These are phyloP conservation scores for Xenoacremonium recifei DNA, from an alignment of 2,329 filamentous ascomycete species.

Conservation along the genomic window DNA sequence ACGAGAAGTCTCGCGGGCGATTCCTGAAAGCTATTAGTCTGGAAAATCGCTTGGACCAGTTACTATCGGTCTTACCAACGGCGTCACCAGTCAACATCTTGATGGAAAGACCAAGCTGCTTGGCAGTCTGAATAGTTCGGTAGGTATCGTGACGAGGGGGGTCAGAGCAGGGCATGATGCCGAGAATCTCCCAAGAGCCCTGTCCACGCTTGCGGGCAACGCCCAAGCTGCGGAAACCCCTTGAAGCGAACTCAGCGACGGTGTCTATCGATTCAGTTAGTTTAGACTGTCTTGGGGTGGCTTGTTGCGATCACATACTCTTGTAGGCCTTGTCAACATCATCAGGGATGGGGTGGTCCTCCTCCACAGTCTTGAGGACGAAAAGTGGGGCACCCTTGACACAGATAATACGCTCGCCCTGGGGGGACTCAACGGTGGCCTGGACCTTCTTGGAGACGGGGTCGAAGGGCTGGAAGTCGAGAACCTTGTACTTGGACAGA, in stretches of 20 bases:
- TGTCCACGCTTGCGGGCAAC: conserved; percentile 86
- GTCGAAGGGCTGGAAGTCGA: conserved; percentile 86
- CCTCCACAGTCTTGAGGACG: conserved; percentile 82
- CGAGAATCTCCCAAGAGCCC: conserved; percentile 84
- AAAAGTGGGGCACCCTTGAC: conserved; percentile 90
- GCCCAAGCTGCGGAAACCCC: conserved; percentile 92
- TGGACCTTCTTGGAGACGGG: conserved; percentile 92
- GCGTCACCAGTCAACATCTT: conserved; percentile 97
- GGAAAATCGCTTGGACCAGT: too few relatives aligned
- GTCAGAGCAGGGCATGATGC: conserved; percentile 93
- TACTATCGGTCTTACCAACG: too few relatives aligned
- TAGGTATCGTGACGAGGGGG: conserved; percentile 88
- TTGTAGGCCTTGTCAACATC: conserved; percentile 81
- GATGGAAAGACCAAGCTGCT: conserved; percentile 82
- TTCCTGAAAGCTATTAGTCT: too few relatives aligned
- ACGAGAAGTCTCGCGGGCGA: conserved; percentile 86
- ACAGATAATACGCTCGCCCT: conserved; percentile 82
- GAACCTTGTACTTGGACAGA: conserved; percentile 78
- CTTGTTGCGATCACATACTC: too few relatives aligned
- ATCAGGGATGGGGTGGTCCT: conserved; percentile 76
- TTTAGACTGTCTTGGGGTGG: too few relatives aligned
- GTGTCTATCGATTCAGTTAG: too few relatives aligned
- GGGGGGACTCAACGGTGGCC: conserved; percentile 77
- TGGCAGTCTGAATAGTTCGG: conserved; percentile 87
- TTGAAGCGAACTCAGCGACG: conserved; percentile 85